phyloP scores from a whole-genome alignment of 257 asterid species.

The Misopates orontium region DNA sequence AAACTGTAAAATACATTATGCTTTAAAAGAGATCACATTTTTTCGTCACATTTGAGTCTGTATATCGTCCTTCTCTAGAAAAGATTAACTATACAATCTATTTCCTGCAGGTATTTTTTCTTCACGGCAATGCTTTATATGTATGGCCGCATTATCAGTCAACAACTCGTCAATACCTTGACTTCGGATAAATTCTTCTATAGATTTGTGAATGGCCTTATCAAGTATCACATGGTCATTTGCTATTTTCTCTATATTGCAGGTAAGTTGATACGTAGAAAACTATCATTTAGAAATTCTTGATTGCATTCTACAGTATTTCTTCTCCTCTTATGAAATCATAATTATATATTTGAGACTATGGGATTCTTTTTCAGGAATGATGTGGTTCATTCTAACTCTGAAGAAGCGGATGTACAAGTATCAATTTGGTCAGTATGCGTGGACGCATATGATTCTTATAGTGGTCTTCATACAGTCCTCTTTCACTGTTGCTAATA shows the following conservation, averaged over 20 bases:
- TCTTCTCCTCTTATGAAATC: no score
- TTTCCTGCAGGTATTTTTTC: conserved; percentile 60
- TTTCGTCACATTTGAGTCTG: conserved; percentile 31
- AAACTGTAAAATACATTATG: neutral
- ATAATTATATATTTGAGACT: neutral
- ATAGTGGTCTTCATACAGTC: conserved; percentile 70
- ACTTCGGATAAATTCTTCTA: conserved; percentile 52
- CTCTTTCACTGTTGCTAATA: conserved; percentile 67
- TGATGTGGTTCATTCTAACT: conserved; percentile 69
- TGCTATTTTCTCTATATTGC: conserved; percentile 66
- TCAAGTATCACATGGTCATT: conserved; percentile 68
- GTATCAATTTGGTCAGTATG: conserved; percentile 70
- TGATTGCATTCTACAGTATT: no score
- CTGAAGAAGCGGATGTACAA: conserved; percentile 66
- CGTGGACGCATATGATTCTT: conserved; percentile 79
- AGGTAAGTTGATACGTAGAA: conserved; percentile 39
- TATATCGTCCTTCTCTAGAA: neutral
- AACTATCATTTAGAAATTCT: neutral
- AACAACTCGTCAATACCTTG: conserved; percentile 52
- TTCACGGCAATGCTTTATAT: conserved; percentile 74
- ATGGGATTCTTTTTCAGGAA: conserved; percentile 35
- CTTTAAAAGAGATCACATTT: neutral
- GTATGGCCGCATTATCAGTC: conserved; percentile 61
- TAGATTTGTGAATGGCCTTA: conserved; percentile 47
- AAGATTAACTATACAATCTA: neutral